Base-by-base conservation (phyloP, 176 grass and related monocot genomes). In the Raddia guianensis region DNA sequence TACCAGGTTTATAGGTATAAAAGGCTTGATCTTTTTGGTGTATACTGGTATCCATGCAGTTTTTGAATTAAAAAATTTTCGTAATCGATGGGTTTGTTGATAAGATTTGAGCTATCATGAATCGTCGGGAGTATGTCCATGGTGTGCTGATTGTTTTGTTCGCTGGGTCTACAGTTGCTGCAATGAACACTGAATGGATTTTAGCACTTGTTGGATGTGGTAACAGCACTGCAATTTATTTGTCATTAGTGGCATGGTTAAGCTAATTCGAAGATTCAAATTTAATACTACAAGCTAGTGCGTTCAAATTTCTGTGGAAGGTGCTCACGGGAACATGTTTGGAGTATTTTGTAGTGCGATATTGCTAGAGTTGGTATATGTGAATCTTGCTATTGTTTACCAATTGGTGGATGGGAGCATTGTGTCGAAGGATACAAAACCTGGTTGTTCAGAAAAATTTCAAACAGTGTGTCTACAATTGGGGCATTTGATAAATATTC, bases 51-150 rank as follows among this genome's bases (percentile, higher is more conserved):
- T 46, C 8, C 35, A 65, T 16, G 20, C 42, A 46, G 76, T 89
- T 19, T 45, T 19, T 48, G 45, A 43, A 84, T 82, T 86, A 86
- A 89, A 89, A 86, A 68, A 34, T 73, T 70, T 68, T 50, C 35
- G 51, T 19, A 68, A 1, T 73, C 35, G 33, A 46, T 68, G n/a
- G 27, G 13, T 45, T 56, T 83, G 7, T 45, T 48, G 35, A 20
- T 79, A 57, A 20, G 21, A 43, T 86, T 49, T 51, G 27, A 42
- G 10, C 49, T 21, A 0, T 79, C 5, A 54, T 67, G 65, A 32
- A 79, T 52, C 48, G 5, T 66, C n/a, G 66, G 5, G 57, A 13
- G 2, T 65, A 12, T 43, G 16, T 16, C 3, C 58, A 70, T 61
- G 46, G 3, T 14, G 16, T 77, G 53, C 15, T 57, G 46, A 47